Conservation (phyloP, 768 basidiomycete genomes). For the Suillus subaureus region DNA sequence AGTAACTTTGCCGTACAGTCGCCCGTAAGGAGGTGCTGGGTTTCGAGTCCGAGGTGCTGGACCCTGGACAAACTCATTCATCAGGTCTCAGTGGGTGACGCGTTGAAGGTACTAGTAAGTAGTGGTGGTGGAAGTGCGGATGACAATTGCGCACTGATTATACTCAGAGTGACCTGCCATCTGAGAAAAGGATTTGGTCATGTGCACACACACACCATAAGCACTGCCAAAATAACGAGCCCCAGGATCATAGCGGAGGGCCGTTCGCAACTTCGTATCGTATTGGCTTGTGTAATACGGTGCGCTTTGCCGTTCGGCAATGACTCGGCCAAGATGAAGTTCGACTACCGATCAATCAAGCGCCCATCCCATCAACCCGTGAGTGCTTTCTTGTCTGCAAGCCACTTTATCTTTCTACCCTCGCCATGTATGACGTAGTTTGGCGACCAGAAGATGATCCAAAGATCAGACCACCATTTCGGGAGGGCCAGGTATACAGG, state of each 20-base stretch:
- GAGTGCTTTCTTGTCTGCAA: background rate
- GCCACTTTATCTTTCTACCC: background rate
- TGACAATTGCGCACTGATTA: background rate
- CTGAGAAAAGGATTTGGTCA: background rate
- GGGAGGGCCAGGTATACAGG: constrained; percentile 44
- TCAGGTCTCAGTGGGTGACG: background rate
- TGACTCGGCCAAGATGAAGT: background rate
- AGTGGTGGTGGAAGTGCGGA: background rate
- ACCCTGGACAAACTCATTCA: background rate
- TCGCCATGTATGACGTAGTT: constrained; percentile 24
- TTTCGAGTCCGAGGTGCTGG: background rate
- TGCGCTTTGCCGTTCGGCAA: background rate
- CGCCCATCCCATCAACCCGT: background rate
- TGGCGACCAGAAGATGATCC: constrained; percentile 44
- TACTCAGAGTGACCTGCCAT: background rate
- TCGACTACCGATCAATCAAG: background rate
- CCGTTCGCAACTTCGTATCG: background rate
- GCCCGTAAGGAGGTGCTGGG: background rate
- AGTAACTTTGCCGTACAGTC: background rate
- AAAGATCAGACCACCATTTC: constrained; percentile 25
- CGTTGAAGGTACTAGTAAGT: background rate
- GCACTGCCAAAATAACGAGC: background rate
- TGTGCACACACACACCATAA: background rate
- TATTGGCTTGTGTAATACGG: background rate
- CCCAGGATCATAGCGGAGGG: background rate